A percentile compares a stretch with the other conserved stretches of the same genome.
Evolutionary conservation across 2,329 filamentous ascomycete genomes (phyloP).

Genomic region (Dactylonectria estremocensis): DNA sequence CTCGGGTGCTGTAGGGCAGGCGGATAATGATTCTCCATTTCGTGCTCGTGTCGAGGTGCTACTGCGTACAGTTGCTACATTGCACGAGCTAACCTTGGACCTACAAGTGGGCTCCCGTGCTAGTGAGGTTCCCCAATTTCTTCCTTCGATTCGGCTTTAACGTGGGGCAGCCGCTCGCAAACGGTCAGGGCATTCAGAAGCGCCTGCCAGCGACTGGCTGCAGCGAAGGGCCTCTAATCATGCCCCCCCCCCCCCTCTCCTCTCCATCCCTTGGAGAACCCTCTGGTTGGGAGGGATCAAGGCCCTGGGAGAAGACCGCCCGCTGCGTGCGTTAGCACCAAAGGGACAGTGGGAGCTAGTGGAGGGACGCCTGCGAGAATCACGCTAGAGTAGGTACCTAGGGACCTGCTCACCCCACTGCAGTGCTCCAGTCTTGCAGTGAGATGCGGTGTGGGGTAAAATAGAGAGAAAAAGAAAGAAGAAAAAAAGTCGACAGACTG

Average conservation of each 20-base stretch:
- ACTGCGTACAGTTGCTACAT: neutral
- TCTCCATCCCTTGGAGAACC: too few species aligned
- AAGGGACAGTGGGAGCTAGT: neutral
- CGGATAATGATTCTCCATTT: constrained; percentile 25
- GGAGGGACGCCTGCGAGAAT: neutral
- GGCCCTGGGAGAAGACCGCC: neutral
- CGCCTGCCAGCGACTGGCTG: constrained; percentile 32
- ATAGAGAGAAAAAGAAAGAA: neutral
- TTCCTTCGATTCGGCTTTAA: constrained; percentile 6
- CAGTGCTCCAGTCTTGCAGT: constrained; percentile 1
- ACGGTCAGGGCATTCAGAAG: constrained; percentile 33
- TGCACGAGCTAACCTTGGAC: too few species aligned
- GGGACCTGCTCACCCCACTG: neutral
- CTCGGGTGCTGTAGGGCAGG: neutral
- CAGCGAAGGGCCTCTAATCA: constrained; percentile 1
- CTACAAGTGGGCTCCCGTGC: neutral
- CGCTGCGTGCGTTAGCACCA: neutral
- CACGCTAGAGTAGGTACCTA: neutral
- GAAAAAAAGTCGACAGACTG: constrained; percentile 1
- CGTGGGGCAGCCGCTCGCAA: constrained; percentile 17
- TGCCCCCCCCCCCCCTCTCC: neutral
- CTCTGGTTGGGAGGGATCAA: neutral
- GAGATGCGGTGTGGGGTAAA: constrained; percentile 14
- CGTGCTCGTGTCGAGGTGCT: neutral
- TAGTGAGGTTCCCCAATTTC: constrained; percentile 6